These are phyloP conservation scores for Tardiomyces depauwii DNA, from an alignment of 1,139 yeast species.

Conservation along the genomic window DNA sequence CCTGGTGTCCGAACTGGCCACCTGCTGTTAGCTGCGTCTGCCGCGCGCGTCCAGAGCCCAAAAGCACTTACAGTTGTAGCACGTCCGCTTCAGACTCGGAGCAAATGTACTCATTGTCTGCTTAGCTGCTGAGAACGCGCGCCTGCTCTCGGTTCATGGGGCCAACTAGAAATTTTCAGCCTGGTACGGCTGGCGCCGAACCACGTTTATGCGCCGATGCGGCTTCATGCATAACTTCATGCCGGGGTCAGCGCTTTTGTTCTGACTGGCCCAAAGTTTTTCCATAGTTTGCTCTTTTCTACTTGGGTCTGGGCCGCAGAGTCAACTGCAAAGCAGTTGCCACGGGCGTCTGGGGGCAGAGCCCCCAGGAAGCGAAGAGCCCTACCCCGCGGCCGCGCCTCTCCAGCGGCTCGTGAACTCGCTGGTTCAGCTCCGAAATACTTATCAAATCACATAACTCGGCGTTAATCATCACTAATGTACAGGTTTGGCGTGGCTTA, in stretches of 20 bases:
- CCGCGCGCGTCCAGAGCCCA: not conserved
- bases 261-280: too few relatives aligned
- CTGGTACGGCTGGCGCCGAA: not conserved
- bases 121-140: too few relatives aligned
- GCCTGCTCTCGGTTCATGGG: not conserved
- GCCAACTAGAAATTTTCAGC: not conserved
- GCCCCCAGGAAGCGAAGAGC: too few relatives aligned
- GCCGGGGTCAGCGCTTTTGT: not conserved
- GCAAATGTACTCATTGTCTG: not conserved
- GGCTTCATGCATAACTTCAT: not conserved
- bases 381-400: too few relatives aligned
- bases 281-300: too few relatives aligned
- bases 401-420: too few relatives aligned
- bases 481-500: not conserved
- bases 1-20: constrained; percentile 26
- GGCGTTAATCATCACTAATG: too few relatives aligned
- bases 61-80: constrained; percentile 18
- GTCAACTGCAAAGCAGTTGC: not conserved
- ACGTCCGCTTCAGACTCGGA: constrained; percentile 13
- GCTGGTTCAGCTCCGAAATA: not conserved
- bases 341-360: not conserved
- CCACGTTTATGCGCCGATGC: not conserved
- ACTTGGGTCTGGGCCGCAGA: too few relatives aligned
- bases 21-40: constrained; percentile 13
- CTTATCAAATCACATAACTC: not conserved